These are phyloP conservation scores for Paramyrothecium sp. DNA, from an alignment of 2,329 filamentous ascomycete species.

Conservation along the genomic window DNA sequence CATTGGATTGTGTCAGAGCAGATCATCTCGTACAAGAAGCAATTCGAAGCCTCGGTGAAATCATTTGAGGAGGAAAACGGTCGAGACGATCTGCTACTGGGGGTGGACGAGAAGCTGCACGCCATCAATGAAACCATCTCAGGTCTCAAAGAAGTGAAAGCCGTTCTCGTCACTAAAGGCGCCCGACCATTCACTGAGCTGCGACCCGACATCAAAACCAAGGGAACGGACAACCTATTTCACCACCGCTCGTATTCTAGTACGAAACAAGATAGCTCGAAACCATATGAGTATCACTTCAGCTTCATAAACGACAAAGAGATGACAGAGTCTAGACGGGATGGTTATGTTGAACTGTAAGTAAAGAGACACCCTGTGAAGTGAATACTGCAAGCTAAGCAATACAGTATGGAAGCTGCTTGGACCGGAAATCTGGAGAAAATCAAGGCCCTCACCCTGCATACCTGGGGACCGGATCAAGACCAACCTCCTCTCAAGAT, in stretches of 20 bases:
- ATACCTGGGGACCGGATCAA: constrained; percentile 53
- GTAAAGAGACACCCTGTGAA: constrained; percentile 19
- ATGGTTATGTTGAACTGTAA: constrained; percentile 64
- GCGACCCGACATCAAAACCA: constrained; percentile 48
- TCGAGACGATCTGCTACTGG: constrained; percentile 9
- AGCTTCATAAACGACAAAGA: constrained; percentile 52
- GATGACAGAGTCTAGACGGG: constrained; percentile 51
- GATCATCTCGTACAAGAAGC: constrained; percentile 28
- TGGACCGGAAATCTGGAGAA: constrained; percentile 68
- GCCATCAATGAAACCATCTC: constrained; percentile 50
- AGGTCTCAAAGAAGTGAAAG: constrained; percentile 55
- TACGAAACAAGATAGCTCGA: constrained; percentile 14
- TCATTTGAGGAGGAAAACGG: constrained; percentile 19
- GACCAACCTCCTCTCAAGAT: constrained; percentile 62
- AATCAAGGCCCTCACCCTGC: constrained; percentile 64
- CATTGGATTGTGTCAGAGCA: constrained; percentile 50
- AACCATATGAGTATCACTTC: constrained; percentile 48
- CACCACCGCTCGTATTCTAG: background rate
- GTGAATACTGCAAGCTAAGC: background rate
- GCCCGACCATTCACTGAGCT: constrained; percentile 68
- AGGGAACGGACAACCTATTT: constrained; percentile 4
- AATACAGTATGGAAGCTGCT: constrained; percentile 63
- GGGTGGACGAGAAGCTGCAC: constrained; percentile 48
- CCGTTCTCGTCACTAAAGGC: constrained; percentile 51
- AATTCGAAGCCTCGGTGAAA: constrained; percentile 28